Base-by-base conservation (phyloP, 2,329 filamentous ascomycete species). In the Acephala macrosclerotiorum region DNA sequence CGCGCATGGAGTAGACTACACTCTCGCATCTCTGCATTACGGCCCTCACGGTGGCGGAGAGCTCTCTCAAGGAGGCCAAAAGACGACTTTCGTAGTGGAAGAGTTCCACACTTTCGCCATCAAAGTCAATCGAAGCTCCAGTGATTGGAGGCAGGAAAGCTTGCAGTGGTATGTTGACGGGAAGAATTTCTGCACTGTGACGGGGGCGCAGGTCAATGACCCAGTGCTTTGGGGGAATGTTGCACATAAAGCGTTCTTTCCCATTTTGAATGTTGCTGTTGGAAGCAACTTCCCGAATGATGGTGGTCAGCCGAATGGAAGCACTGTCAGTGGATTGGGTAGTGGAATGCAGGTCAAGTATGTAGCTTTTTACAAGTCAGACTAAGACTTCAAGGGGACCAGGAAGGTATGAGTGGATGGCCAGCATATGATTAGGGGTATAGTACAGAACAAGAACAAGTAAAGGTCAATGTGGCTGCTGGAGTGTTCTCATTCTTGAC, bases 121-220 rank as follows among this genome's bases (percentile, higher is more conserved):
- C 45, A 49, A 49, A 22, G 45, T 49, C n/a, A 49, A 49, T 22
- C n/a, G 45, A 22, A 25, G 14, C 5, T 49, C 45, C 11, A 49
- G 45, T 49, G 45, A 49, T 22, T 49, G 45, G 45, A 49, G 11
- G 20, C n/a, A 49, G n/a, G 45, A 49, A n/a, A 49, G 45, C 25
- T 49, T 49, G 45, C 45, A 49, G 45, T 49, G 45, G 45, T 49
- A 22, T 49, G n/a, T 49, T 7, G 45, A 49, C 12, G 45, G 45
- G 45, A 49, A 49, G 45, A 49, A 49, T 25, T 49, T 49, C n/a
- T 49, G n/a, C 20, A 49, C 45, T 22, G 45, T 49, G n/a, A 49
- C 45, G 3, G 45, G n/a, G 20, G 45, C 45, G n/a, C 45, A 49
- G 45, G 45, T 49, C 45, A 49, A 49, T 22, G 45, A 49, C 11